A percentile compares a stretch with the other conserved stretches of the same genome.
Evolutionary conservation across 208 protist genomes (phyloP).

Genomic region (Leishmania lainsoni): DNA sequence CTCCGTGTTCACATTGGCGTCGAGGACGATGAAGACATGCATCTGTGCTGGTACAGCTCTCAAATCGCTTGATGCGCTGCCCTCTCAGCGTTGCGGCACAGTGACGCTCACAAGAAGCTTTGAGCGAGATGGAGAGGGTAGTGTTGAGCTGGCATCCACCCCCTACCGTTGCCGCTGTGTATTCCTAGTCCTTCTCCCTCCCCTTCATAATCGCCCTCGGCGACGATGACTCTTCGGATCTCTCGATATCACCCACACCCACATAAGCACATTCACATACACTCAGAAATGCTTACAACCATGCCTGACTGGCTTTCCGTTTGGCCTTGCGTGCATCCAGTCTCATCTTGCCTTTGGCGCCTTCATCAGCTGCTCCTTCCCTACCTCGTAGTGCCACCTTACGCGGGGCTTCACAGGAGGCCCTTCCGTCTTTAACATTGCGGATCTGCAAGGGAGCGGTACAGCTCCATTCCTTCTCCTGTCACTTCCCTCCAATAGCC

Average conservation of each 20-base stretch:
- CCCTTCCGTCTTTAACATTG: not conserved
- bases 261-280: not conserved
- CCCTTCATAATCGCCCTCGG: not conserved
- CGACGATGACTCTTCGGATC: not conserved
- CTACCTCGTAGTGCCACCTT: not conserved
- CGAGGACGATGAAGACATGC: conserved; percentile 35
- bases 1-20: conserved; percentile 54
- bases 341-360: not conserved
- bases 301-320: not conserved
- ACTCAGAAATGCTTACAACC: not conserved
- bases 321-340: not conserved
- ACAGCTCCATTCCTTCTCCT: not conserved
- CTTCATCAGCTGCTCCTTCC: not conserved
- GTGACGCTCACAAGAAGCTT: conserved; percentile 2
- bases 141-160: not conserved
- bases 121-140: not conserved
- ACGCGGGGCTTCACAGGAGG: not conserved
- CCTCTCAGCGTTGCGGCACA: no score
- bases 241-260: not conserved
- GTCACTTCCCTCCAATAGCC: not conserved
- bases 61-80: conserved; percentile 46
- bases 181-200: not conserved
- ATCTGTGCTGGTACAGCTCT: conserved; percentile 75
- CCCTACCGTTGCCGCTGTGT: not conserved
- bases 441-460: not conserved